These are phyloP conservation scores for Mycena haematopus DNA, from an alignment of 768 basidiomycete species.

Conservation along the genomic window DNA sequence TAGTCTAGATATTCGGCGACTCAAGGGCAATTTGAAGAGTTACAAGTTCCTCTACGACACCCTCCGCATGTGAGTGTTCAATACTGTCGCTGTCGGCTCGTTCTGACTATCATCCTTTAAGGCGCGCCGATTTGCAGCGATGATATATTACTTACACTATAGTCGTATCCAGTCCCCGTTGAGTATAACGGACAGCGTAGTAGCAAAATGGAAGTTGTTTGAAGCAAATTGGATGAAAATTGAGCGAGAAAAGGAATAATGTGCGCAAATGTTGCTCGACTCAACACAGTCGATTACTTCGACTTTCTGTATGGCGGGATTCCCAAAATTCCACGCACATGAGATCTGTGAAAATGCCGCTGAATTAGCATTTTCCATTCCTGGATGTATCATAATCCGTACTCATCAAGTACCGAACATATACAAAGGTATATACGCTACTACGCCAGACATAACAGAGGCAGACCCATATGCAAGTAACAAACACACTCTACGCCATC, in stretches of 20 bases:
- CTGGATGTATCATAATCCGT: too few relatives aligned
- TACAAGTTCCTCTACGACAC: constrained; percentile 93
- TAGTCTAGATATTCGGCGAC: constrained; percentile 87
- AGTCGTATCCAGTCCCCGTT: background rate
- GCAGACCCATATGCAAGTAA: background rate
- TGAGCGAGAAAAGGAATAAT: too few relatives aligned
- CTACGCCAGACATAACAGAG: background rate
- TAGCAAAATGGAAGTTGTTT: too few relatives aligned
- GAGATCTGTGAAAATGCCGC: too few relatives aligned
- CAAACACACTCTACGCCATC: constrained; percentile 50
- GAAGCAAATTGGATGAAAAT: too few relatives aligned
- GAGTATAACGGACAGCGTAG: too few relatives aligned
- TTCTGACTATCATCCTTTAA: constrained; percentile 28
- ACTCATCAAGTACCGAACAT: background rate
- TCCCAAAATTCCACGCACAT: too few relatives aligned
- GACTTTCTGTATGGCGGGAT: too few relatives aligned
- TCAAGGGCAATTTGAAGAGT: constrained; percentile 92
- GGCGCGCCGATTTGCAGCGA: constrained; percentile 53
- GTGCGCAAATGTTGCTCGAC: too few relatives aligned
- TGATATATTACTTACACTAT: constrained; percentile 19
- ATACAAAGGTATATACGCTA: constrained; percentile 17
- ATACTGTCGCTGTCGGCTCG: constrained; percentile 53
- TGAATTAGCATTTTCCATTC: too few relatives aligned
- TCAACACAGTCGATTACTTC: too few relatives aligned
- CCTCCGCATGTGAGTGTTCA: constrained; percentile 71